Conservation (phyloP, 2,329 filamentous ascomycete genomes). For the Bipolaris bicolor region DNA sequence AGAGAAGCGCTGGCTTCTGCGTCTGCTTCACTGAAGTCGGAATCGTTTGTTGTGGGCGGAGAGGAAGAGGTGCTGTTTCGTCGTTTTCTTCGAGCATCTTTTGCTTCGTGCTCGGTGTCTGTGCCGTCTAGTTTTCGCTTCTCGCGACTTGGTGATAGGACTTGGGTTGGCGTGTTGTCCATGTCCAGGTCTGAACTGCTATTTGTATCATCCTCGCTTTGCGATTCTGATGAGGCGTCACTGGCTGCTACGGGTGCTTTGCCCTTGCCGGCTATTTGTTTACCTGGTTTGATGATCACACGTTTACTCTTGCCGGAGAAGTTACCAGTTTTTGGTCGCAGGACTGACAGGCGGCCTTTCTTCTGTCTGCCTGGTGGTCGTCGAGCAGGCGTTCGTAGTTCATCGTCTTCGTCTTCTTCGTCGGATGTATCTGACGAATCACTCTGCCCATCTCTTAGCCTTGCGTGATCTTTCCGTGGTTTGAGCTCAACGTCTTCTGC, state of each 20-base stretch:
- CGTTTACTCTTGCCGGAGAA: slow-evolving; percentile 46
- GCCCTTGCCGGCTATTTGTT: slow-evolving; percentile 33
- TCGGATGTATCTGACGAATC: slow-evolving; percentile 35
- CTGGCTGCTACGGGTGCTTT: slow-evolving; percentile 29
- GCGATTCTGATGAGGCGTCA: slow-evolving; percentile 21
- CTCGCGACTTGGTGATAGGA: slow-evolving; percentile 28
- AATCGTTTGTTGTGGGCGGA: slow-evolving; percentile 23
- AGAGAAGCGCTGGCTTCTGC: slow-evolving; percentile 17
- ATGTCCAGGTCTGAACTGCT: slow-evolving; percentile 33
- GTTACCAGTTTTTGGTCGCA: slow-evolving; percentile 45
- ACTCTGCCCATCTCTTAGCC: slow-evolving; percentile 30
- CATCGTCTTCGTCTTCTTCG: slow-evolving; percentile 23
- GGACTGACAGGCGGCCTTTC: slow-evolving; percentile 42
- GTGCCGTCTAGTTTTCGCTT: slow-evolving; percentile 39
- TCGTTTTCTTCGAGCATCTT: slow-evolving; percentile 35
- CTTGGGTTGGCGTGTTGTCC: slow-evolving; percentile 39
- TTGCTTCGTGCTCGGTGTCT: slow-evolving; percentile 22
- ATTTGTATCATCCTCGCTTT: slow-evolving; percentile 16
- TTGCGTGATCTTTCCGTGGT: slow-evolving; percentile 37
- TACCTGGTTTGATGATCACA: slow-evolving; percentile 8
- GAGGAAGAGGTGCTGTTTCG: slow-evolving; percentile 34
- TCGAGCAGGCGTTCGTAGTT: slow-evolving; percentile 30
- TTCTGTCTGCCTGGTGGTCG: slow-evolving; percentile 26
- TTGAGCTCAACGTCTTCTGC: slow-evolving; percentile 39
- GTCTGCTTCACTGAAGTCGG: slow-evolving; percentile 25